Base-by-base conservation (phyloP, 371 early-diverging fungal species). In the Basidiobolus meristosporus region DNA sequence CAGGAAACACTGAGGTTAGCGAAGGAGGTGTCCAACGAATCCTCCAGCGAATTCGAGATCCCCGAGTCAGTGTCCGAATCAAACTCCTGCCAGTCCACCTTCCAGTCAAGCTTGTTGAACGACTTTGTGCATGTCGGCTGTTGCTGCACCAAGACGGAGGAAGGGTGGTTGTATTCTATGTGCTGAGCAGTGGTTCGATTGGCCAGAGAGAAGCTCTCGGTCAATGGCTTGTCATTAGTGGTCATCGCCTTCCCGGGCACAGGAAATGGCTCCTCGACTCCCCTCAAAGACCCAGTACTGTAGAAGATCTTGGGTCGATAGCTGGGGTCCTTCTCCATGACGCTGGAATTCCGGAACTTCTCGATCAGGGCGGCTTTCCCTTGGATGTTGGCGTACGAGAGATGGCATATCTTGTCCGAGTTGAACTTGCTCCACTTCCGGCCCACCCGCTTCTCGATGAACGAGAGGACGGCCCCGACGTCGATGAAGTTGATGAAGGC, bases 361-460 rank as follows among this genome's bases (percentile, higher is more conserved):
- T 76, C 73, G 33, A 89, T 63, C 16, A 96, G 63, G 3, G 71
- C 70, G 1, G 60, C 50, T 42, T 77, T 68, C 1, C 91, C 90
- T 56, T 96, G 92, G 31, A 91, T 71, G 26, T 77, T 73, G 14
- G 97, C 97, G 59, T 82, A 96, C 10, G 84, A 68, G 9, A 93
- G 50, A 15, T 69, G 61, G 43, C 85, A 84, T 21, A 76, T 65
- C 49, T 96, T 96, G 35, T 86, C 85, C 26, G 79, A 80, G 42
- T 81, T 84, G 60, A 89, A 93, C 14, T 64, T 67, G 22, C 51
- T 60, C 81, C 84, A 93, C 38, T 62, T 65, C 52, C 75, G 78
- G 3, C 93, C 95, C 11, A 79, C 71, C 6, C 79, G 65, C n/a
- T 70, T 59, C 19, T 70, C 57, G 2, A 77, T 72, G 53, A 96